phyloP scores from a whole-genome alignment of 352 stramenopile genomes.

The Globisporangium middletonii region DNA sequence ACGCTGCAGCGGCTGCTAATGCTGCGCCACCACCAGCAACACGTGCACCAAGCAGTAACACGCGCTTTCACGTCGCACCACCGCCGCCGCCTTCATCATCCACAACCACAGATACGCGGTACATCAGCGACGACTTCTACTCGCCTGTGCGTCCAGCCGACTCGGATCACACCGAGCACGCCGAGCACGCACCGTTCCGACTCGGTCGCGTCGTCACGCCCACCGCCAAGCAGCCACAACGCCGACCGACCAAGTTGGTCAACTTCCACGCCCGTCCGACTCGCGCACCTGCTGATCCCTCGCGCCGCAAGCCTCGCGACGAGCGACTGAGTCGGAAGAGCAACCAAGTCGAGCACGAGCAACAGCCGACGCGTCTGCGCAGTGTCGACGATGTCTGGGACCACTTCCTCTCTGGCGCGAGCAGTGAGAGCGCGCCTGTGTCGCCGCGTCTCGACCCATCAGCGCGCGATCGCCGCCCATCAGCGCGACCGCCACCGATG shows the following conservation, averaged over 20 bases:
- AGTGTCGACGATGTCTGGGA: slow-evolving; percentile 30
- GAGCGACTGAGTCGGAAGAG: background rate
- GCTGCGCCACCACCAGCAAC: slow-evolving; percentile 12
- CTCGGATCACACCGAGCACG: background rate
- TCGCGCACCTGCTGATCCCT: no score
- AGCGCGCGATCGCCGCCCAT: background rate
- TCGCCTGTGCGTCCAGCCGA: slow-evolving; percentile 23
- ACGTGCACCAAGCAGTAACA: background rate
- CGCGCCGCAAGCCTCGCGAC: no score
- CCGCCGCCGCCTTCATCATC: background rate
- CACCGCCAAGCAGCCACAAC: background rate
- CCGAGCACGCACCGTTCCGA: slow-evolving; percentile 11
- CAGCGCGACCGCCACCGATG: background rate
- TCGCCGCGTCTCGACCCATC: slow-evolving; percentile 7
- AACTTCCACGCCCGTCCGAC: no score
- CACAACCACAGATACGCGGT: no score
- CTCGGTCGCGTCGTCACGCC: background rate
- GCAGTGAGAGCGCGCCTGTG: slow-evolving; percentile 4
- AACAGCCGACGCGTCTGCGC: slow-evolving; percentile 12
- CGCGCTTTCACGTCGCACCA: background rate
- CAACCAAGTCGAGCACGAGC: slow-evolving; percentile 14
- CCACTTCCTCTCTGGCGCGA: slow-evolving; percentile 29
- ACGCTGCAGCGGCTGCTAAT: background rate
- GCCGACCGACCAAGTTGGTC: no score
- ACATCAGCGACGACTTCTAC: slow-evolving; percentile 19